phyloP scores from a whole-genome alignment of 1,139 yeast genomes.

The Spencermartinsiella ligniputridi region DNA sequence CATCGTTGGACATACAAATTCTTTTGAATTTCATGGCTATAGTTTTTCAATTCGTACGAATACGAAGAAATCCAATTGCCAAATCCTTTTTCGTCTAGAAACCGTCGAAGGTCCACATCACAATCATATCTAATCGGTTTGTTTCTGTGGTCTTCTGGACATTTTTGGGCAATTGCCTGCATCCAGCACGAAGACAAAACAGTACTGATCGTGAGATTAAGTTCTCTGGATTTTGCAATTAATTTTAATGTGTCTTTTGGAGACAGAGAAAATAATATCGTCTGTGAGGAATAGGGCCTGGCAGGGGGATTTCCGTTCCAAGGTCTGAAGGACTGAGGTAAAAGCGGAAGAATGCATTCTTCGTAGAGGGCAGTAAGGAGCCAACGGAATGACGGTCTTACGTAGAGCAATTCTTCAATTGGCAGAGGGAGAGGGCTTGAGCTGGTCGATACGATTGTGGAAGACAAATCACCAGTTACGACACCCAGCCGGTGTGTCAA shows the following conservation, averaged over 20 bases:
- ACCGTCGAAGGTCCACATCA: background rate
- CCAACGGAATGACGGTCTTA: background rate
- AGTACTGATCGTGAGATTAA: background rate
- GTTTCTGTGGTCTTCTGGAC: background rate
- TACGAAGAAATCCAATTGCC: background rate
- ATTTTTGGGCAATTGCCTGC: background rate
- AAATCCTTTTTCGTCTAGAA: background rate
- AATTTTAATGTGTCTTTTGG: background rate
- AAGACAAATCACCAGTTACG: background rate
- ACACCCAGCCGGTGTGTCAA: conserved; percentile 5
- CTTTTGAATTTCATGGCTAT: background rate
- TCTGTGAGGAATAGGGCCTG: background rate
- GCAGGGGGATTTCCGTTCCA: background rate
- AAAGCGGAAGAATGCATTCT: background rate
- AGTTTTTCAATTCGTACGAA: background rate
- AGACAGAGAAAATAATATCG: background rate
- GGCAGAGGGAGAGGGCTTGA: background rate
- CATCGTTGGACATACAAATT: background rate
- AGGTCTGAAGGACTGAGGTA: background rate
- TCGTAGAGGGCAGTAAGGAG: background rate
- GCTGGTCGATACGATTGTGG: background rate
- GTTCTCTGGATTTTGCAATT: background rate
- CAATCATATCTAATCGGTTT: background rate
- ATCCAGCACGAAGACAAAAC: background rate
- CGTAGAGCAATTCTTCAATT: background rate